Evolutionary conservation across 768 basidiomycete species (phyloP).

Genomic region (Lactarius sanguifluus): DNA sequence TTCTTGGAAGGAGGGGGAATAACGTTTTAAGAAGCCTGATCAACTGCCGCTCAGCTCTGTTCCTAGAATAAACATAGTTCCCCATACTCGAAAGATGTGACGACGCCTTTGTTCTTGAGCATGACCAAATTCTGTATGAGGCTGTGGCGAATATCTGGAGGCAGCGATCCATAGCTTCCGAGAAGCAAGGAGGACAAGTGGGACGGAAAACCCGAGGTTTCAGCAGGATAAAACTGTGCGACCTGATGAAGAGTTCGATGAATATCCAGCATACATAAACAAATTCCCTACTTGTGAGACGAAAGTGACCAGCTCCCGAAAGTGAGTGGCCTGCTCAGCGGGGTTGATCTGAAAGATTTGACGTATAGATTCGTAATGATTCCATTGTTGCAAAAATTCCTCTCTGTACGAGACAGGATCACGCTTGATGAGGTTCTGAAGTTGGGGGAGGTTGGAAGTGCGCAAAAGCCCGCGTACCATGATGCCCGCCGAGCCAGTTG

Average conservation of each 20-base stretch:
- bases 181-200: conserved; percentile 78
- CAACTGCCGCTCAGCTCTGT: conserved; percentile 7
- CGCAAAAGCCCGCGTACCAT: conserved; percentile 32
- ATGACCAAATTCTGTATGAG: conserved; percentile 91
- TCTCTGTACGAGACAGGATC: conserved; percentile 89
- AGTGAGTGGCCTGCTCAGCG: conserved; percentile 80
- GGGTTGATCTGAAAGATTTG: conserved; percentile 83
- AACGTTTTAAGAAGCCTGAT: conserved; percentile 80
- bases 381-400: conserved; percentile 96
- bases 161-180: conserved; percentile 70
- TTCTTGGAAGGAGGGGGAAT: conserved; percentile 95
- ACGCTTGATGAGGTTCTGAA: conserved; percentile 96
- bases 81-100: conserved; percentile 87
- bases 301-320: conserved; percentile 86
- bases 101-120: conserved; percentile 89
- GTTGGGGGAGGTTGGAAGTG: conserved; percentile 37
- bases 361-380: conserved; percentile 85
- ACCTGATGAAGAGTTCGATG: conserved; percentile 46
- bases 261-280: neutral
- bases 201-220: conserved; percentile 81
- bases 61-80: neutral
- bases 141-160: conserved; percentile 79
- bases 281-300: conserved; percentile 66
- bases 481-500: neutral
- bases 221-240: conserved; percentile 90